Conservation (phyloP, 176 grass and related monocot genomes). For the barley (Hordeum vulgare) region MorexV3_pseudomolecules_assembly NC_058518.1:4911121-4911620, state of each 20-base stretch:
- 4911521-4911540: neutral
- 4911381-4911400: neutral
- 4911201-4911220: conserved; percentile 89
- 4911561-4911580: conserved; percentile 91
- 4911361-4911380: neutral
- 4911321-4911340: neutral
- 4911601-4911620: conserved; percentile 95
- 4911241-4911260: conserved; percentile 95
- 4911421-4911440: neutral
- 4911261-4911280: conserved; percentile 82
- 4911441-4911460: neutral
- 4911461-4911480: neutral
- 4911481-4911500: neutral
- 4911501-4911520: neutral
- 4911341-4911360: neutral
- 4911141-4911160: conserved; percentile 75
- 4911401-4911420: neutral
- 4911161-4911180: conserved; percentile 92
- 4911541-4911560: conserved; percentile 99
- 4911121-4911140: conserved; percentile 69
- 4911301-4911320: neutral
- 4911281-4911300: conserved; percentile 50
- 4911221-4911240: conserved; percentile 94
- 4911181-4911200: conserved; percentile 96
- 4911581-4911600: conserved; percentile 96